Percentiles rank a stretch among this genome's conserved stretches.
phyloP scores from a whole-genome alignment of 2,329 filamentous ascomycete species.

The Scolecobasidium constrictum region DNA sequence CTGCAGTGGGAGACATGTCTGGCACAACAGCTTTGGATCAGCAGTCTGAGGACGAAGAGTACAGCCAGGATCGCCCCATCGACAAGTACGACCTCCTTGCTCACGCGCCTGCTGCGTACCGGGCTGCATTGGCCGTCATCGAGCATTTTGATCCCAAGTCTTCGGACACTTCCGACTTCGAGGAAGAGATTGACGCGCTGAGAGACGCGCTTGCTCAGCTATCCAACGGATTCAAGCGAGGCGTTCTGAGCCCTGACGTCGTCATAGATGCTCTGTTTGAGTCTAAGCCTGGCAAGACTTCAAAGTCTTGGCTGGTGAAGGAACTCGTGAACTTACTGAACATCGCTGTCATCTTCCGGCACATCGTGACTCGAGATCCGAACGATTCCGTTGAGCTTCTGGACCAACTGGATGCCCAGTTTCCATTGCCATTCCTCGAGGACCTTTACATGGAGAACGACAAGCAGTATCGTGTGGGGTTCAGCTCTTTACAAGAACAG shows the following conservation, averaged over 20 bases:
- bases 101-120: slow-evolving; percentile 3
- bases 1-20: neutral
- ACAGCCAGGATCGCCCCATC: neutral
- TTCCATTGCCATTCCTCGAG: slow-evolving; percentile 24
- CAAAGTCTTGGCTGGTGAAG: slow-evolving; percentile 25
- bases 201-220: neutral
- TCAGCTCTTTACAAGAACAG: slow-evolving; percentile 28
- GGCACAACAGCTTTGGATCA: neutral
- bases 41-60: slow-evolving; percentile 2
- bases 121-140: slow-evolving; percentile 17
- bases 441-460: slow-evolving; percentile 12
- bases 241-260: neutral
- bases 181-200: neutral
- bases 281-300: neutral
- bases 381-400: slow-evolving; percentile 19
- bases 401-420: slow-evolving; percentile 21
- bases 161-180: slow-evolving; percentile 16
- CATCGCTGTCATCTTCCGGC: slow-evolving; percentile 29
- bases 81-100: neutral
- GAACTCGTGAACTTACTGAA: slow-evolving; percentile 34
- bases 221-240: neutral
- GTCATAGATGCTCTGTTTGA: neutral
- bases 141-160: slow-evolving; percentile 17
- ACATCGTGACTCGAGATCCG: slow-evolving; percentile 21
- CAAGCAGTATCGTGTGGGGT: slow-evolving; percentile 17